phyloP scores from a whole-genome alignment of 108 stramenopile genomes.

The Tribonema minus region DNA sequence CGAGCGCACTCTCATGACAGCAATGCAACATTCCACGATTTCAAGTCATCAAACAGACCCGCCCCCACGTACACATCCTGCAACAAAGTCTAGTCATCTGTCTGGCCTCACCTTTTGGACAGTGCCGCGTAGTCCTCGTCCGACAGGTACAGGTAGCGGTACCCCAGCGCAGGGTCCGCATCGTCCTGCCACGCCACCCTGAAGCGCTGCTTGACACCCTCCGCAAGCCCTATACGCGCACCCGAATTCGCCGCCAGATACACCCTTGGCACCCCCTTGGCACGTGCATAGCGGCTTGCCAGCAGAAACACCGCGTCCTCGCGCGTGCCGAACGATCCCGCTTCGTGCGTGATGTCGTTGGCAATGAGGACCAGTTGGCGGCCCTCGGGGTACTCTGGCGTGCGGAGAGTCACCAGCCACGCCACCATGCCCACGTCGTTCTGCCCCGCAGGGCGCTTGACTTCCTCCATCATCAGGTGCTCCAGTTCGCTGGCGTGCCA shows the following conservation, averaged over 20 bases:
- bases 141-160: conserved; percentile 78
- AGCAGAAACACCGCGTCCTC: conserved; percentile 96
- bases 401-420: conserved; percentile 88
- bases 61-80: too few species aligned
- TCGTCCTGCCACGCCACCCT: conserved; percentile 89
- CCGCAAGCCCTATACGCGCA: conserved; percentile 93
- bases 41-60: too few species aligned
- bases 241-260: conserved; percentile 93
- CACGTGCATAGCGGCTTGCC: conserved; percentile 83
- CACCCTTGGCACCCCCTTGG: conserved; percentile 80
- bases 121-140: conserved; percentile 81
- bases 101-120: too few species aligned
- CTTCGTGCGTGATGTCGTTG: conserved; percentile 95
- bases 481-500: background rate
- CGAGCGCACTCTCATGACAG: too few species aligned
- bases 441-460: conserved; percentile 74
- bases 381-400: conserved; percentile 90
- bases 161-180: conserved; percentile 84
- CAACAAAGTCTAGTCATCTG: too few species aligned
- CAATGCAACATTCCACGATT: too few species aligned
- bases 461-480: conserved; percentile 40
- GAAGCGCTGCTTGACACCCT: conserved; percentile 83
- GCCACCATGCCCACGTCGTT: conserved; percentile 99
- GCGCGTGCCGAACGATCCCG: conserved; percentile 95
- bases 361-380: conserved; percentile 96